phyloP scores from a whole-genome alignment of 2,329 filamentous ascomycete species.

The Diaporthe destruens region DNA sequence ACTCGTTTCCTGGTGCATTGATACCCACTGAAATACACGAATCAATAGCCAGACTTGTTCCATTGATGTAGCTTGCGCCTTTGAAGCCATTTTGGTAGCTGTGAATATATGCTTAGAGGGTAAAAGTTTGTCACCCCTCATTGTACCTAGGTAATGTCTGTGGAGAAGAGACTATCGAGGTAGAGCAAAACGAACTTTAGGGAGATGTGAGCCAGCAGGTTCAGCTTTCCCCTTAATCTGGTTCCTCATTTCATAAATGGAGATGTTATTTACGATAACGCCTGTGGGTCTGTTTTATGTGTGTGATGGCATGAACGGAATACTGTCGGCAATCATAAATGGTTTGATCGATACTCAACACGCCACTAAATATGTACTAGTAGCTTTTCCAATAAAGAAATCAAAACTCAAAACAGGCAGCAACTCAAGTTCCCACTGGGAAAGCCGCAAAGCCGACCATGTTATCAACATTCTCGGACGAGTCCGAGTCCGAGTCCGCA shows the following conservation, averaged over 20 bases:
- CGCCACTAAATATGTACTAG: too few relatives aligned
- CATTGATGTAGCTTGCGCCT: conserved; percentile 16
- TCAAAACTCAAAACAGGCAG: background rate
- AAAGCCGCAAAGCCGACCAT: background rate
- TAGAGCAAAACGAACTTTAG: background rate
- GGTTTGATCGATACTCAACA: background rate
- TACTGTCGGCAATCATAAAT: background rate
- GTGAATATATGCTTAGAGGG: background rate
- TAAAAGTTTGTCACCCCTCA: background rate
- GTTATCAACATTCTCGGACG: background rate
- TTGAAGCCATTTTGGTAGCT: background rate
- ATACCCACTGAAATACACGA: conserved; percentile 1
- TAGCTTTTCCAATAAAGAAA: background rate
- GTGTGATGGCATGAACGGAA: too few relatives aligned
- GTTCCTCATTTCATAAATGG: background rate
- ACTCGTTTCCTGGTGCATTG: background rate
- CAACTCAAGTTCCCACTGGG: background rate
- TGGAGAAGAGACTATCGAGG: background rate
- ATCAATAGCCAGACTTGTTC: background rate
- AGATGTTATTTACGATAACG: background rate
- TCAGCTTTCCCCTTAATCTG: background rate
- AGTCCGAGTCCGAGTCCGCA: background rate
- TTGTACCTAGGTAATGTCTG: background rate
- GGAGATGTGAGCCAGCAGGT: background rate
- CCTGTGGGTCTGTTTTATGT: too few relatives aligned